Evolutionary conservation across 2,329 filamentous ascomycete species (phyloP), one percentile per base, ranked within the genome.

Genomic region (Fusarium tricinctum): DNA sequence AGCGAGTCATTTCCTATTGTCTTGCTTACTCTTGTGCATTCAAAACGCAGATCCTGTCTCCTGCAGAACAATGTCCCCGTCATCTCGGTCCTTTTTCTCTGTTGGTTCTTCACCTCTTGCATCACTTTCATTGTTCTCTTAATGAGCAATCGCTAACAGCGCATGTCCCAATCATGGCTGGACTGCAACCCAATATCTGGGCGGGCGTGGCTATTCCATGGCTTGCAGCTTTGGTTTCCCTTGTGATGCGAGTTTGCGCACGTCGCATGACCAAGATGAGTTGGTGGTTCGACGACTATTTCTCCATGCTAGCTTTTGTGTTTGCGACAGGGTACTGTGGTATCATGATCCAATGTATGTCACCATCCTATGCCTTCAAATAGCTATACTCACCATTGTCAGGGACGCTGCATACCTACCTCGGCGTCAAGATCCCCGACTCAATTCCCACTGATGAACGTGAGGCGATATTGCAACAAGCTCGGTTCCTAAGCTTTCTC

Each of bases 241-340:
- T 73, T 14, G 5, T 64, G 7, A 52, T 74, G 39, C 62, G 69
- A 1, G 42, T 72, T 6, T 49, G 63, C 19, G 72, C 72, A 4
- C 58, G 72, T 5, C 52, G 68, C 5, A 67, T 74, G 58, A 74
- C 68, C 0, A 72, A 71, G 28, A 54, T 63, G 38, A 33, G n/a
- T 1, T 71, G 68, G 70, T 73, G 71, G 61, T 68, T 54, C n/a
- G 72, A 74, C 15, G 70, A 74, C 10, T 72, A 65, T 20, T 70
- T 73, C 45, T 58, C 60, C 13, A 35, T 73, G 4, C 17, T 60
- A 4, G 70, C 72, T 2, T 72, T 72, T 48, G 4, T 70, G 13
- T 72, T 73, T 6, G 71, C 67, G 12, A 65, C 54, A 1, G 57
- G 58, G 1, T 73, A 72, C 28, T 64, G 56, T 1, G 50, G 47